phyloP scores from a whole-genome alignment of 192 early-diverging fungal genomes.

The Entomortierella beljakovae region DNA sequence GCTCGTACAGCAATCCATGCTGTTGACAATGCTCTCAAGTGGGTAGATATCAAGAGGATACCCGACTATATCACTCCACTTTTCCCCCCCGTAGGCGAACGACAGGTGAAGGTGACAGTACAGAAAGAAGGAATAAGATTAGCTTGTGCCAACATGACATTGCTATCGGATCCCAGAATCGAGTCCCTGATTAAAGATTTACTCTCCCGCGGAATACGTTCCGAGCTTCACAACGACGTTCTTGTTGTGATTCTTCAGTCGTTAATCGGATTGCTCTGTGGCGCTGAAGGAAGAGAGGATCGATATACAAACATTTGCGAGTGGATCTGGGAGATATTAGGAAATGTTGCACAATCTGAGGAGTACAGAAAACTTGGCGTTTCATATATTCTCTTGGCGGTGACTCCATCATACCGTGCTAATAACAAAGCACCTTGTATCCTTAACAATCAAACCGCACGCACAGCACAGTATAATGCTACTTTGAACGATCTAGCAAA shows the following conservation, averaged over 20 bases:
- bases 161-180: slow-evolving; percentile 19
- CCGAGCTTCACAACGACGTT: slow-evolving; percentile 29
- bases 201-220: slow-evolving; percentile 1
- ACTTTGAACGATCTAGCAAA: slow-evolving; percentile 20
- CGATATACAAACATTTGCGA: slow-evolving; percentile 12
- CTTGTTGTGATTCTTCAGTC: slow-evolving; percentile 31
- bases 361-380: slow-evolving; percentile 28
- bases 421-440: not conserved
- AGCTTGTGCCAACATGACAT: slow-evolving; percentile 20
- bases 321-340: slow-evolving; percentile 31
- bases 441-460: not conserved
- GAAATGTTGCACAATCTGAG: slow-evolving; percentile 10
- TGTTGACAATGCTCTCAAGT: slow-evolving; percentile 49
- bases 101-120: slow-evolving; percentile 44
- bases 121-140: slow-evolving; percentile 49
- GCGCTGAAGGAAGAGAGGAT: slow-evolving; percentile 29
- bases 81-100: slow-evolving; percentile 22
- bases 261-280: slow-evolving; percentile 15
- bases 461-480: not conserved
- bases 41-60: slow-evolving; percentile 4
- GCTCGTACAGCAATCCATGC: slow-evolving; percentile 50
- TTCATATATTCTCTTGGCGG: slow-evolving; percentile 26
- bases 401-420: not conserved
- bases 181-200: slow-evolving; percentile 23
- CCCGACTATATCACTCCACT: slow-evolving; percentile 45